These are phyloP conservation scores for Tetragonia tetragonoides DNA, from an alignment of 148 eudicot genomes.

Conservation along the genomic window DNA sequence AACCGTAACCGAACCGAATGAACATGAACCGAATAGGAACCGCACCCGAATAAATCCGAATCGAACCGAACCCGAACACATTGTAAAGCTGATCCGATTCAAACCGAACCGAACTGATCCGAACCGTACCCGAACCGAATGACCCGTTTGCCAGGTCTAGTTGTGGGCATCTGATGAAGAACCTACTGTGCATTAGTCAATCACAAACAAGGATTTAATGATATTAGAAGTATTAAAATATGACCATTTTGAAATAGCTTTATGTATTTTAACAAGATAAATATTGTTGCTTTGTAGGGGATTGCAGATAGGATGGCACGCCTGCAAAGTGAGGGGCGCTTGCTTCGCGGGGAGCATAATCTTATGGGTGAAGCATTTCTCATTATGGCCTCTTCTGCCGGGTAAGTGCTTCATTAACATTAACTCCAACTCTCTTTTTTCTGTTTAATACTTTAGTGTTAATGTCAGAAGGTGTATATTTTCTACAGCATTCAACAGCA, in stretches of 20 bases:
- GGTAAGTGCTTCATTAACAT: constrained; percentile 43
- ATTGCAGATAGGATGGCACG: constrained; percentile 86
- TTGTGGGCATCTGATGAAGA: too few species aligned
- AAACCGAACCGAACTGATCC: too few species aligned
- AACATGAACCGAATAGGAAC: too few species aligned
- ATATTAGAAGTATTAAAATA: background rate
- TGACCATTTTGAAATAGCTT: background rate
- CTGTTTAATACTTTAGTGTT: constrained; percentile 8
- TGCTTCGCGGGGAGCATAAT: constrained; percentile 96
- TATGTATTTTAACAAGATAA: background rate
- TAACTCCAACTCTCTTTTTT: constrained; percentile 4
- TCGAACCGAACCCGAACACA: too few species aligned
- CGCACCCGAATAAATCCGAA: too few species aligned
- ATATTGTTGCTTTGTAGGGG: constrained; percentile 39
- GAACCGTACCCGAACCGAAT: too few species aligned
- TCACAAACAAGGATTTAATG: background rate
- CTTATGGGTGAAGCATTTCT: constrained; percentile 95
- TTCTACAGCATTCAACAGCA: constrained; percentile 79
- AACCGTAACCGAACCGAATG: too few species aligned
- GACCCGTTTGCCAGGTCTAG: too few species aligned
- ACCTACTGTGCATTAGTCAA: too few species aligned
- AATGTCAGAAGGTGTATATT: constrained; percentile 8
- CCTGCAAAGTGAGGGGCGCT: constrained; percentile 77
- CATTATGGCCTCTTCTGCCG: constrained; percentile 93
- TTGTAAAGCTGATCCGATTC: too few species aligned